Evolutionary conservation across 2,329 filamentous ascomycete species (phyloP).

Genomic region (Fusarium solani-melongenae): DNA sequence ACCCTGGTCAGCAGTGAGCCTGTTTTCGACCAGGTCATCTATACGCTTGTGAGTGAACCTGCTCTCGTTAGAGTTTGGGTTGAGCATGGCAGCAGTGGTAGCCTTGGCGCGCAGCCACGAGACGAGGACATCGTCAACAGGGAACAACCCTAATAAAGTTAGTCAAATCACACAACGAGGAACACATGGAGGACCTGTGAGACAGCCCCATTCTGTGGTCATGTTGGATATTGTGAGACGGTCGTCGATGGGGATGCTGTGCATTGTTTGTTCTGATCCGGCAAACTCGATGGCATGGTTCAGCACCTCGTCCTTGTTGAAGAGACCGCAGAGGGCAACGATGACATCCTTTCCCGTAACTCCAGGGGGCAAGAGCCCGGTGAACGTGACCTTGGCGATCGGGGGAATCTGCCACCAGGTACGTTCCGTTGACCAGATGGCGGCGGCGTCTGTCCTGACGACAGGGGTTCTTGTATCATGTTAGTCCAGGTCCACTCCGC

Average conservation of each 20-base stretch:
- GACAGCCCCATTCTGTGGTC: conserved; percentile 79
- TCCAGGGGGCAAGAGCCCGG: conserved; percentile 78
- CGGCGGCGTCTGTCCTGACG: conserved; percentile 87
- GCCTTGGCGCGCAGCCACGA: conserved; percentile 83
- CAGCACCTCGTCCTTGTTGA: conserved; percentile 87
- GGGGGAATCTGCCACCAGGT: conserved; percentile 94
- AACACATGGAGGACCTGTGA: no score
- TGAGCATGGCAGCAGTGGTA: conserved; percentile 73
- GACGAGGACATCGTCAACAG: conserved; percentile 78
- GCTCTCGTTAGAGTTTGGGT: conserved; percentile 56
- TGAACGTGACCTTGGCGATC: conserved; percentile 82
- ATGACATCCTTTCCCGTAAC: conserved; percentile 97
- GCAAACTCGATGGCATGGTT: conserved; percentile 93
- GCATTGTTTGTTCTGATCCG: conserved; percentile 81
- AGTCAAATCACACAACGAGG: not conserved
- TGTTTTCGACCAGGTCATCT: conserved; percentile 76
- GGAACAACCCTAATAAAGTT: conserved; percentile 65
- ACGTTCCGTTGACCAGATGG: conserved; percentile 83
- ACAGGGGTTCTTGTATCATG: conserved; percentile 72
- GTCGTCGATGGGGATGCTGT: conserved; percentile 76
- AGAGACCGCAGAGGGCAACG: conserved; percentile 85
- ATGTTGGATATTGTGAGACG: conserved; percentile 82
- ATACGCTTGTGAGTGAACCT: conserved; percentile 79
- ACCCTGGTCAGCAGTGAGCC: conserved; percentile 76
- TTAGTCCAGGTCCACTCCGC: not conserved